Percentiles rank a stretch among this genome's conserved stretches.
These are phyloP conservation scores for Citrullus mucosospermus DNA, from an alignment of 306 rosid species.

Conservation along the genomic window DNA sequence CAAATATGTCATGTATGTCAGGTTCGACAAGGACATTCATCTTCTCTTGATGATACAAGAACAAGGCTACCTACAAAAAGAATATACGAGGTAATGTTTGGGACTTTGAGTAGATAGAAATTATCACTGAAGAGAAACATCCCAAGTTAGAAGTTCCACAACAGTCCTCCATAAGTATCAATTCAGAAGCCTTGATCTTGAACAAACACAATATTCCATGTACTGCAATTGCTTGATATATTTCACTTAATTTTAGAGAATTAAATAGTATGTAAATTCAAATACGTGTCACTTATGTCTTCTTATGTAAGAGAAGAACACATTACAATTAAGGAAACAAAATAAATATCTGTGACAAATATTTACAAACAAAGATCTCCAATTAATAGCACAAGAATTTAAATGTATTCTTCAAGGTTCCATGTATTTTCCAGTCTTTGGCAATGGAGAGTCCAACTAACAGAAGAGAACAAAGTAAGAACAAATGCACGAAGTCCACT, in stretches of 20 bases:
- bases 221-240: neutral
- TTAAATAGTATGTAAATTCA: neutral
- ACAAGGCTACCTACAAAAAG: slow-evolving; percentile 61
- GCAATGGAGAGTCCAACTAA: neutral
- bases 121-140: slow-evolving; percentile 5
- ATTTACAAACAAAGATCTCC: neutral
- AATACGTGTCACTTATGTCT: neutral
- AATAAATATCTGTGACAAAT: neutral
- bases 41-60: slow-evolving; percentile 70
- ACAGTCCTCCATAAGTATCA: neutral
- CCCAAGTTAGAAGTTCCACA: neutral
- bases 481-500: neutral
- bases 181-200: neutral
- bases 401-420: neutral
- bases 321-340: neutral
- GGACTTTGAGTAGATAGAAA: neutral
- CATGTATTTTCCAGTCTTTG: neutral
- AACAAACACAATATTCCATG: neutral
- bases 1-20: slow-evolving; percentile 84
- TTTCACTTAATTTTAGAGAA: neutral
- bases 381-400: neutral
- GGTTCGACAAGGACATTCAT: slow-evolving; percentile 92
- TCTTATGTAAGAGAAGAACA: neutral
- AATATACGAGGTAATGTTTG: neutral
- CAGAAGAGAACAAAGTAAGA: neutral